A percentile compares a stretch with the other conserved stretches of the same genome.
Evolutionary conservation across 306 rosid genomes (phyloP).

Genomic region (Argentina anserina): DNA sequence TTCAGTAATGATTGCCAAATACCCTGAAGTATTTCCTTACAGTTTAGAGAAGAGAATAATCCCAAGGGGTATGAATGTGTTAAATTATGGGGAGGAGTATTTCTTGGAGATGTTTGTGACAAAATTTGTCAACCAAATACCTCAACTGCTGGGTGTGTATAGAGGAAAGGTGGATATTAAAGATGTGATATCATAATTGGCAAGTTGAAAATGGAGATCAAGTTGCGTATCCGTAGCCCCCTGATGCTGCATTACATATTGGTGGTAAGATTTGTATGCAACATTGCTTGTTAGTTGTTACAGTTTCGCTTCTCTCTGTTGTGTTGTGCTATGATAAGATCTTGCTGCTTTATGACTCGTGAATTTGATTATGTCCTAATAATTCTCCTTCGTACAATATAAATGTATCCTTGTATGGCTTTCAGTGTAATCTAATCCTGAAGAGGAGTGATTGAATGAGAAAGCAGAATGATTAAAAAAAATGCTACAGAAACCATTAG

Average conservation of each 20-base stretch:
- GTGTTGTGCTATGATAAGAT: too few species aligned
- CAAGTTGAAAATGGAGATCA: background rate
- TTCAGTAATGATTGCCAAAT: slow-evolving; percentile 14
- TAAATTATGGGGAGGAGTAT: background rate
- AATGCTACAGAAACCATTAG: too few species aligned
- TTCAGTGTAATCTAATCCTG: too few species aligned
- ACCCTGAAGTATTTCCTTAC: background rate
- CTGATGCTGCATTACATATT: background rate
- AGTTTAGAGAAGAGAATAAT: slow-evolving; percentile 38
- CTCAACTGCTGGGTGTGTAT: background rate
- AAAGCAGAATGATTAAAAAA: too few species aligned
- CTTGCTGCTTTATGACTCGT: too few species aligned
- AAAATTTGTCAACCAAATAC: background rate
- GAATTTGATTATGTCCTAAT: too few species aligned
- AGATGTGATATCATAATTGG: background rate
- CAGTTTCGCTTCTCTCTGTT: background rate
- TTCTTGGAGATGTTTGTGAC: slow-evolving; percentile 29
- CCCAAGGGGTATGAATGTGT: slow-evolving; percentile 33
- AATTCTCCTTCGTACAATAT: too few species aligned
- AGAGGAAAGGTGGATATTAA: background rate
- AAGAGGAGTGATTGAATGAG: too few species aligned
- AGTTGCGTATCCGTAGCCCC: background rate
- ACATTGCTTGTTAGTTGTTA: background rate
- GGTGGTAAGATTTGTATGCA: background rate
- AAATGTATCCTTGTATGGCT: too few species aligned